phyloP scores from a whole-genome alignment of 345 rosid genomes.

The Populus davidiana region DNA sequence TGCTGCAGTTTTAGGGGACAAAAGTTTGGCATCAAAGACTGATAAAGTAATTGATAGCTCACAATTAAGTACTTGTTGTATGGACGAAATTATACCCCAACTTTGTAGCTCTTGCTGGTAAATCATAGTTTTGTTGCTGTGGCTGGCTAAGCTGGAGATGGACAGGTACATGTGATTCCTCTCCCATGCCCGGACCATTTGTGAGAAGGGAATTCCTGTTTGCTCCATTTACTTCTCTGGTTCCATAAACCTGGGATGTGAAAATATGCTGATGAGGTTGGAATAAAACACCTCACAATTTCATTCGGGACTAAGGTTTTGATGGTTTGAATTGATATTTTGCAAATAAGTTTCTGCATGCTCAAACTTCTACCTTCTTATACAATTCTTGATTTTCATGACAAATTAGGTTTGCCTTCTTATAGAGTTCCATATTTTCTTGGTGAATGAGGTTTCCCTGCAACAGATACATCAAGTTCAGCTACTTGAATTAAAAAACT shows the following conservation, averaged over 20 bases:
- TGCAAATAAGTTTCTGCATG: constrained; percentile 7
- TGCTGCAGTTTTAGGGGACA: constrained; percentile 39
- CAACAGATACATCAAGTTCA: constrained; percentile 22
- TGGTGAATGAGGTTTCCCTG: constrained; percentile 61
- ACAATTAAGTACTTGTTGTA: constrained; percentile 6
- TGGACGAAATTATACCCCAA: constrained; percentile 50
- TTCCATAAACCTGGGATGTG: constrained; percentile 42
- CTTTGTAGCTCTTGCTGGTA: constrained; percentile 45
- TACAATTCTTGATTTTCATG: constrained; percentile 43
- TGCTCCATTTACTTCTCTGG: constrained; percentile 41
- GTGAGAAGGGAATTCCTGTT: constrained; percentile 33
- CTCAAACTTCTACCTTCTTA: constrained; percentile 37
- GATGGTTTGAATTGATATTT: constrained; percentile 8
- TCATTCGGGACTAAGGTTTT: constrained; percentile 1
- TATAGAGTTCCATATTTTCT: constrained; percentile 64
- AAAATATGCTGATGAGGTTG: constrained; percentile 25
- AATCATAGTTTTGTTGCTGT: constrained; percentile 40
- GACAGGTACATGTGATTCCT: constrained; percentile 52
- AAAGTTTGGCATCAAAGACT: constrained; percentile 20
- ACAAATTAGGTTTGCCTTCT: constrained; percentile 57
- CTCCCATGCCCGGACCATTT: constrained; percentile 46
- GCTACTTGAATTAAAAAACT: constrained; percentile 15
- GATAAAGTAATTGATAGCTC: neutral
- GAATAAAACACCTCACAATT: constrained; percentile 21
- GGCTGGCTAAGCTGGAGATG: constrained; percentile 71